Percentiles rank a stretch among this genome's conserved stretches.
Evolutionary conservation across 768 basidiomycete genomes (phyloP).

Genomic region (Asterophora lycoperdoides): DNA sequence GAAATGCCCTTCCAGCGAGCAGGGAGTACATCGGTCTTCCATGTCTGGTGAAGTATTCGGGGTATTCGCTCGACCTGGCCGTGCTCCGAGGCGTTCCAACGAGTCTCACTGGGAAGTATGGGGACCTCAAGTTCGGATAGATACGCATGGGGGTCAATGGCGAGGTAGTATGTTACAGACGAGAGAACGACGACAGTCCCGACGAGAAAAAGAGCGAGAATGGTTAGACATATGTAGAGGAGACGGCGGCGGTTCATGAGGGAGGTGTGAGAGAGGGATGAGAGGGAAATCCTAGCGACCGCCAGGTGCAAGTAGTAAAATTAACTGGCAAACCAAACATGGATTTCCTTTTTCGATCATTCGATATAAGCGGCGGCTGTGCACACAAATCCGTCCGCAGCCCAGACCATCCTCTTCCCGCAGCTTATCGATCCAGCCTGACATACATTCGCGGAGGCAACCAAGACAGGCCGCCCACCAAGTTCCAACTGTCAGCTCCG

Average conservation of each 20-base stretch:
- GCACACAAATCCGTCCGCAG: background rate
- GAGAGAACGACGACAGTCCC: constrained; percentile 91
- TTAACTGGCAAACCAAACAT: constrained; percentile 2
- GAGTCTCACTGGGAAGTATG: constrained; percentile 45
- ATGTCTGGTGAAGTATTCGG: constrained; percentile 95
- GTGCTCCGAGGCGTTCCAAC: constrained; percentile 62
- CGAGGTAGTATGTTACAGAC: constrained; percentile 85
- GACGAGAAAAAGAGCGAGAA: constrained; percentile 72
- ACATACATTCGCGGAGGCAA: background rate
- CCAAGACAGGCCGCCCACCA: background rate
- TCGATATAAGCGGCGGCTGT: too few relatives aligned
- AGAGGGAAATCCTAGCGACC: background rate
- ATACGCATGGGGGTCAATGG: constrained; percentile 75
- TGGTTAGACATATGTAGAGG: constrained; percentile 39
- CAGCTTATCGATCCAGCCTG: background rate
- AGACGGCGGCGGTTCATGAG: constrained; percentile 44
- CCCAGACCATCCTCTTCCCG: too few relatives aligned
- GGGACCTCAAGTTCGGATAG: constrained; percentile 76
- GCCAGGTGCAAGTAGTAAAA: constrained; percentile 4
- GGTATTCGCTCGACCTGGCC: constrained; percentile 74
- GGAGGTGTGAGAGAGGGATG: constrained; percentile 12
- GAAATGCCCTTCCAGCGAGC: constrained; percentile 76
- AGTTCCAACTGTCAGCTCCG: too few relatives aligned
- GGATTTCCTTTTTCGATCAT: background rate
- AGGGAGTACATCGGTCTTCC: constrained; percentile 90